These are phyloP conservation scores for Dichomitus squalens DNA, from an alignment of 1,284 basidiomycete species.

Conservation along the genomic window DNA sequence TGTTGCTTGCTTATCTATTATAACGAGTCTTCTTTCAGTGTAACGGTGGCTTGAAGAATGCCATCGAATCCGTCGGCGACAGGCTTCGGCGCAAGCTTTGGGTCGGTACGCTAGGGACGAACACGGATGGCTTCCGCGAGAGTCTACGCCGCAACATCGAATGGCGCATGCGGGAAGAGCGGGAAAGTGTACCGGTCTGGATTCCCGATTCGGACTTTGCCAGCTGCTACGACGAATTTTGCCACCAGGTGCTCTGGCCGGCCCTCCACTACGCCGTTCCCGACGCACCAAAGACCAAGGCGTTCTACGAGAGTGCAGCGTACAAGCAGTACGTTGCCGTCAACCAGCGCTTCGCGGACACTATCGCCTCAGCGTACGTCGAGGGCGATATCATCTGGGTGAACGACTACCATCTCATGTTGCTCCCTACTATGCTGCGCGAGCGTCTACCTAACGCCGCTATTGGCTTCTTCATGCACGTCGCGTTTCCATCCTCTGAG, in stretches of 20 bases:
- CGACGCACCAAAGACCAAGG: constrained; percentile 82
- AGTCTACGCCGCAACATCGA: constrained; percentile 63
- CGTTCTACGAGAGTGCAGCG: constrained; percentile 76
- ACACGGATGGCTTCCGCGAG: constrained; percentile 64
- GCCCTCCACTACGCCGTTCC: constrained; percentile 86
- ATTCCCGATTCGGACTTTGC: constrained; percentile 77
- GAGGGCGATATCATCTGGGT: constrained; percentile 87
- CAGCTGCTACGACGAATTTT: constrained; percentile 84
- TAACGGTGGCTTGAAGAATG: constrained; percentile 82
- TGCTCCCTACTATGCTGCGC: constrained; percentile 79
- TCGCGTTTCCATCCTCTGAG: constrained; percentile 87
- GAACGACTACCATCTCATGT: constrained; percentile 87
- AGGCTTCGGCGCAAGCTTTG: constrained; percentile 62
- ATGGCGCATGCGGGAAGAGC: constrained; percentile 56
- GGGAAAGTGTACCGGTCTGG: constrained; percentile 75
- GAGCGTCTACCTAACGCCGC: constrained; percentile 60
- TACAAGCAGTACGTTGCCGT: constrained; percentile 82
- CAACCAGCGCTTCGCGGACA: constrained; percentile 83
- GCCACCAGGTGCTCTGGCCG: constrained; percentile 90
- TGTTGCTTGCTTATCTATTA: not conserved
- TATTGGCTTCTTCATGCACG: constrained; percentile 90
- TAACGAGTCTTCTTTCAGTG: constrained; percentile 34
- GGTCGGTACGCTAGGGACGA: constrained; percentile 80
- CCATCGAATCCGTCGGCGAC: constrained; percentile 64
- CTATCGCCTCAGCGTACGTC: constrained; percentile 71